These are phyloP conservation scores for Nothophytophthora sp. DNA, from an alignment of 352 stramenopile species.

Conservation along the genomic window DNA sequence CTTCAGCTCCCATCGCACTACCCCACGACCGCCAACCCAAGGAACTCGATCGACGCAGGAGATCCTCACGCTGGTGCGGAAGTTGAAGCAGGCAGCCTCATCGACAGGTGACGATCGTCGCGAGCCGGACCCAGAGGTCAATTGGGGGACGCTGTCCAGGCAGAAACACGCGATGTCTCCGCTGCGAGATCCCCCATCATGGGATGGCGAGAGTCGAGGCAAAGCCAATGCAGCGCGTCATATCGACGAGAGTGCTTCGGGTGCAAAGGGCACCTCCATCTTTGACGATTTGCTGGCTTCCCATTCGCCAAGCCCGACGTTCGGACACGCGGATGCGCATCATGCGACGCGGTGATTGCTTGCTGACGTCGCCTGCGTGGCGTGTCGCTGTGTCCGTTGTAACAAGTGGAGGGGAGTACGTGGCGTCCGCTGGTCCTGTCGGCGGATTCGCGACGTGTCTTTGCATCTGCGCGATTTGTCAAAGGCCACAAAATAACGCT, in stretches of 20 bases:
- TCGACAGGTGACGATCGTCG: slow-evolving; percentile 11
- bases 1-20: slow-evolving; percentile 8
- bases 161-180: background rate
- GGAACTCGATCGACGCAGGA: slow-evolving; percentile 33
- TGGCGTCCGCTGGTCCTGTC: background rate
- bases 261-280: slow-evolving; percentile 2
- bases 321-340: background rate
- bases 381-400: background rate
- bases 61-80: slow-evolving; percentile 38
- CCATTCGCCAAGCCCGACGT: background rate
- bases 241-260: background rate
- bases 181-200: slow-evolving; percentile 1
- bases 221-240: background rate
- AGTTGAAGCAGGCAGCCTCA: slow-evolving; percentile 32
- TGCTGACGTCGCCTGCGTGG: background rate
- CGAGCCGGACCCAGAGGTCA: slow-evolving; percentile 28
- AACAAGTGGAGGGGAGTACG: slow-evolving; percentile 1
- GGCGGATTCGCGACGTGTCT: slow-evolving; percentile 7
- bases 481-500: background rate
- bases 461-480: slow-evolving; percentile 9
- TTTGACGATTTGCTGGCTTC: slow-evolving; percentile 32
- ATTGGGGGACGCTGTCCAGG: slow-evolving; percentile 10
- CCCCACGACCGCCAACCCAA: slow-evolving; percentile 11
- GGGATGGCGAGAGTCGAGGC: background rate
- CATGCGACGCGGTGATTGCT: background rate